Percentiles rank a stretch among this genome's conserved stretches.
phyloP scores from a whole-genome alignment of 73 alveolate genomes.

The Breviolum minutum region DNA sequence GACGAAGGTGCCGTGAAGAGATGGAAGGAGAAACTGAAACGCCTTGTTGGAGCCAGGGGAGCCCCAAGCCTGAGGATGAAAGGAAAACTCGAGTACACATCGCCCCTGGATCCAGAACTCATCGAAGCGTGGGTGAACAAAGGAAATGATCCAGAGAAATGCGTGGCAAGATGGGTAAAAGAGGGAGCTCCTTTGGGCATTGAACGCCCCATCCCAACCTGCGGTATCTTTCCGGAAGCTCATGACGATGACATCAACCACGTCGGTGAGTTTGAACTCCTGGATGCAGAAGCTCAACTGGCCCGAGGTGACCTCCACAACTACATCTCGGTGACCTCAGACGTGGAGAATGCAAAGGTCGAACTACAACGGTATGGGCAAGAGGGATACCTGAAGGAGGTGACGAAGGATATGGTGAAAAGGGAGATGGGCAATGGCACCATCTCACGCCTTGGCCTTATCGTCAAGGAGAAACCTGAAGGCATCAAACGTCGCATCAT shows the following conservation, averaged over 20 bases:
- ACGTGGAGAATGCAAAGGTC: neutral
- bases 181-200: neutral
- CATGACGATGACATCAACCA: neutral
- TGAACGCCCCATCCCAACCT: neutral
- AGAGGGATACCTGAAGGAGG: neutral
- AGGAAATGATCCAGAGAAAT: neutral
- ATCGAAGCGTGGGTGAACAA: neutral
- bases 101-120: neutral
- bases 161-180: neutral
- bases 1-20: neutral
- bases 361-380: neutral
- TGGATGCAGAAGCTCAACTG: neutral
- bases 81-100: neutral
- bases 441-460: neutral
- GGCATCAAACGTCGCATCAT: neutral
- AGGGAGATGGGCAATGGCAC: neutral
- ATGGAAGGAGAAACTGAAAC: neutral
- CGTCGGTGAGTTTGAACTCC: neutral
- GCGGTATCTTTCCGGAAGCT: neutral
- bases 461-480: neutral
- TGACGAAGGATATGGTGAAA: neutral
- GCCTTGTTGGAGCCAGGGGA: neutral
- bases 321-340: neutral
- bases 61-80: neutral
- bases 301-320: neutral